Base-by-base conservation (phyloP, 2,329 filamentous ascomycete species). In the Pyricularia sp. region DNA sequence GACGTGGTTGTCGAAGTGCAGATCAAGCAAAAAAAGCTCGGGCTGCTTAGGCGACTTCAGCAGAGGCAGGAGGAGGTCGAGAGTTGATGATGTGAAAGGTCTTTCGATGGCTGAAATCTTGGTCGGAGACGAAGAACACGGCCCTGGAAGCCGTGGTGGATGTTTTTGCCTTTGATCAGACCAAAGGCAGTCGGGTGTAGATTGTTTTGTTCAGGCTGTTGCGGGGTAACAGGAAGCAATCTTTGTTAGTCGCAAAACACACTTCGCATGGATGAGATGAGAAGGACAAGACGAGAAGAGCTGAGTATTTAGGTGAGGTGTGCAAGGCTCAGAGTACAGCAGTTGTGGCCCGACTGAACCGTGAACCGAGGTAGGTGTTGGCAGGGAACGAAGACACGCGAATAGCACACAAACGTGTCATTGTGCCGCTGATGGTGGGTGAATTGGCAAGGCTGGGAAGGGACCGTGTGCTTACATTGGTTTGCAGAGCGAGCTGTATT, bases 61-160 rank as follows among this genome's bases (percentile, higher is more conserved):
- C 77, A 81, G 79, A 75, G 76, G 80, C 73, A 76, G 87, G 87
- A 78, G 87, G 87, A 71, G 87, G 87, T 72, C 84, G 83, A 69
- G 81, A 83, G 86, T 89, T 89, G 85, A 89, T 86, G 81, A 88
- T 89, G 81, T 89, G 86, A 73, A 85, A 83, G 75, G 85, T 84
- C 80, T 87, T 85, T 79, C 85, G 83, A 79, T 87, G 81, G 81
- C 86, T 85, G 85, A 88, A 90, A 89, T 90, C 85, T 88, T 89
- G 86, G 80, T 89, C 85, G 83, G 85, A 86, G 78, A 88, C 82
- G 78, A 87, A 82, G 76, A 78, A 81, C 72, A 85, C 86, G 87
- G 87, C 86, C 82, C 77, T 78, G 77, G 80, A 81, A 89, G 87
- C 88, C 88, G 88, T 90, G 78, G 77, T 88, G 79, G 73, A 76